Evolutionary conservation across 2,329 filamentous ascomycete genomes (phyloP).

Genomic region (Rutstroemia sydowiana): DNA sequence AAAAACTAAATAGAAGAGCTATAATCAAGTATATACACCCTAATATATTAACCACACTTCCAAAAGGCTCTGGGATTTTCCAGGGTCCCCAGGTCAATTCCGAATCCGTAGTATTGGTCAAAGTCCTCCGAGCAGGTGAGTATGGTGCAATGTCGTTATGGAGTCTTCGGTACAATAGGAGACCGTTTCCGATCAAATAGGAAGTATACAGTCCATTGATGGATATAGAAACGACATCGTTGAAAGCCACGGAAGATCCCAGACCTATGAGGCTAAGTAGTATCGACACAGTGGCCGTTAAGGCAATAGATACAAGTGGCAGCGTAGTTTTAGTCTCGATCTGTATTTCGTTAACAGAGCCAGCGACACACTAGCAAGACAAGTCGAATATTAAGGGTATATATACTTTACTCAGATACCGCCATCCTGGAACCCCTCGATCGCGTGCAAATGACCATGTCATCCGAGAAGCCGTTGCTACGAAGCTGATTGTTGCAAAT

Average conservation of each 20-base stretch:
- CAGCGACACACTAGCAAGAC: too few relatives aligned
- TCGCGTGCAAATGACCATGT: constrained; percentile 39
- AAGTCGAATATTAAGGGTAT: too few relatives aligned
- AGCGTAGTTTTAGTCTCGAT: too few relatives aligned
- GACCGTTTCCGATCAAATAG: constrained; percentile 2
- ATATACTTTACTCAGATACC: neutral
- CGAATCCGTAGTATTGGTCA: constrained; percentile 1
- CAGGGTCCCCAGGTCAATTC: constrained; percentile 10
- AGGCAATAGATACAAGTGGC: too few relatives aligned
- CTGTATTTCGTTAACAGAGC: too few relatives aligned
- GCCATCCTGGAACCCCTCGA: constrained; percentile 30
- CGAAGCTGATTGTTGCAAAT: constrained; percentile 32
- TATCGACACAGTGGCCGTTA: too few relatives aligned
- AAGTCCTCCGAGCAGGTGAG: neutral
- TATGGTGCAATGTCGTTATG: constrained; percentile 6
- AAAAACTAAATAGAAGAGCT: constrained; percentile 7
- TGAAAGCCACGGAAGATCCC: constrained; percentile 41
- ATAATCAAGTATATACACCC: constrained; percentile 7
- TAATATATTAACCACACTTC: constrained; percentile 6
- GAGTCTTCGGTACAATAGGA: constrained; percentile 8
- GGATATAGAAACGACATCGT: constrained; percentile 40
- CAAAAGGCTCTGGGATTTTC: constrained; percentile 1
- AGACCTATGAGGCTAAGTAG: too few relatives aligned
- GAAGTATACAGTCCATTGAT: constrained; percentile 4
- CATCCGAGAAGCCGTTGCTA: constrained; percentile 35